Percentiles rank a stretch among this genome's conserved stretches.
These are phyloP conservation scores for Sphaceloma murrayae DNA, from an alignment of 2,329 filamentous ascomycete genomes.

Conservation along the genomic window DNA sequence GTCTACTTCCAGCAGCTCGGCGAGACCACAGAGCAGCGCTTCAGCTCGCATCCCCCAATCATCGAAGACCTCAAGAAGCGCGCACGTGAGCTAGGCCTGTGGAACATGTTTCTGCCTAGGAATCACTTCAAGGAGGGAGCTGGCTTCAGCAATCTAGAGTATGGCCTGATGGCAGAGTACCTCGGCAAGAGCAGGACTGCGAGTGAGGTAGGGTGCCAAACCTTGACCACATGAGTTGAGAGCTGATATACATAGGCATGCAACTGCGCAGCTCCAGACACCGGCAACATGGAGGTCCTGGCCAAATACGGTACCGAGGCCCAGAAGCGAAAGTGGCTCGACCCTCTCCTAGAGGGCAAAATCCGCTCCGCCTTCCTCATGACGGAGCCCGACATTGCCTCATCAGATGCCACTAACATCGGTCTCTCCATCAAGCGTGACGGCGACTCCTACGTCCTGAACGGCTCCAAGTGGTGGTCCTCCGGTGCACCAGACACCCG, in stretches of 20 bases:
- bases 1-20: constrained; percentile 74
- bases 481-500: constrained; percentile 87
- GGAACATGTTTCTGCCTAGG: constrained; percentile 97
- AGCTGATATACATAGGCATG: constrained; percentile 60
- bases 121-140: constrained; percentile 93
- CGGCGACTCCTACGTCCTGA: constrained; percentile 81
- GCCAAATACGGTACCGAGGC: constrained; percentile 43
- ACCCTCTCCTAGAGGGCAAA: constrained; percentile 41
- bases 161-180: constrained; percentile 94
- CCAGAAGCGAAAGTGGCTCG: constrained; percentile 43
- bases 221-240: background rate
- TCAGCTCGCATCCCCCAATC: constrained; percentile 67
- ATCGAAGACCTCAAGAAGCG: constrained; percentile 84
- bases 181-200: constrained; percentile 77
- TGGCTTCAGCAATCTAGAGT: constrained; percentile 91
- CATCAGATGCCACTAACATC: constrained; percentile 43
- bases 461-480: constrained; percentile 98
- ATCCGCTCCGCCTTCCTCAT: constrained; percentile 44
- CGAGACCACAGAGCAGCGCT: constrained; percentile 58
- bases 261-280: constrained; percentile 50
- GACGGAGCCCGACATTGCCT: constrained; percentile 44
- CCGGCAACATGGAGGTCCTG: constrained; percentile 45
- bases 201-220: constrained; percentile 47
- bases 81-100: constrained; percentile 73
- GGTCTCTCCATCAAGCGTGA: constrained; percentile 65